Percentiles rank a stretch among this genome's conserved stretches.
Evolutionary conservation across 202 grass and related monocot genomes (phyloP).

Genomic region (Bolboschoenoplectus hybrid): DNA sequence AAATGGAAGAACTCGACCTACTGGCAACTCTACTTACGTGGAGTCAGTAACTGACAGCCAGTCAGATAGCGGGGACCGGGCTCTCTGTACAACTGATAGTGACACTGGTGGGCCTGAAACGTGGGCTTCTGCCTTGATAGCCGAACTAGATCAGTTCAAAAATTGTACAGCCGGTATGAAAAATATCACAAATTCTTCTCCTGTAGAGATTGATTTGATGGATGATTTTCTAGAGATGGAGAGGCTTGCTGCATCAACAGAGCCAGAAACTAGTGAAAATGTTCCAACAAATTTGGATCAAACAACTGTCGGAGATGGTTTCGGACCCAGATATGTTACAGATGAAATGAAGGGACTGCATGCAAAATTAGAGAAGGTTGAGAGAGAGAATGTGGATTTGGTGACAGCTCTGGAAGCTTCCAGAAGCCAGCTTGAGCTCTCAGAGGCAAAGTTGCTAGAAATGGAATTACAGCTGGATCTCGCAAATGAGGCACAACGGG

Average conservation of each 20-base stretch:
- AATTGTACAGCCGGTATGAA: conserved; percentile 44
- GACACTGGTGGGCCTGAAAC: conserved; percentile 71
- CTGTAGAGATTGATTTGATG: conserved; percentile 78
- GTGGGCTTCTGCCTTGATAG: conserved; percentile 81
- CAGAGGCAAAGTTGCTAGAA: conserved; percentile 62
- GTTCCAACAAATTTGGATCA: conserved; percentile 57
- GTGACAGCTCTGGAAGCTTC: conserved; percentile 53
- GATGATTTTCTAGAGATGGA: conserved; percentile 99
- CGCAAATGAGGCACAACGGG: conserved; percentile 54
- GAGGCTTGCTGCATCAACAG: conserved; percentile 70
- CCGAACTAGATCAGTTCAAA: conserved; percentile 86
- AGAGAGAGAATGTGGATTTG: conserved; percentile 67
- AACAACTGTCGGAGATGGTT: conserved; percentile 43
- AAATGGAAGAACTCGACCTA: conserved; percentile 45
- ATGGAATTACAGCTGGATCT: conserved; percentile 62
- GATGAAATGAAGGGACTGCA: conserved; percentile 50
- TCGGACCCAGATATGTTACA: conserved; percentile 43
- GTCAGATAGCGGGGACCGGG: conserved; percentile 70
- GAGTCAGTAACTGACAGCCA: conserved; percentile 83
- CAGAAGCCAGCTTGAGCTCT: conserved; percentile 52
- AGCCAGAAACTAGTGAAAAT: conserved; percentile 51
- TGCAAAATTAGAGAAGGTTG: conserved; percentile 55
- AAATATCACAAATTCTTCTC: conserved; percentile 49
- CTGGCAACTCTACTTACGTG: conserved; percentile 50
- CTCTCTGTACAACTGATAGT: conserved; percentile 58